phyloP scores from a whole-genome alignment of 768 basidiomycete species.

The Guyanaporus albipodus region DNA sequence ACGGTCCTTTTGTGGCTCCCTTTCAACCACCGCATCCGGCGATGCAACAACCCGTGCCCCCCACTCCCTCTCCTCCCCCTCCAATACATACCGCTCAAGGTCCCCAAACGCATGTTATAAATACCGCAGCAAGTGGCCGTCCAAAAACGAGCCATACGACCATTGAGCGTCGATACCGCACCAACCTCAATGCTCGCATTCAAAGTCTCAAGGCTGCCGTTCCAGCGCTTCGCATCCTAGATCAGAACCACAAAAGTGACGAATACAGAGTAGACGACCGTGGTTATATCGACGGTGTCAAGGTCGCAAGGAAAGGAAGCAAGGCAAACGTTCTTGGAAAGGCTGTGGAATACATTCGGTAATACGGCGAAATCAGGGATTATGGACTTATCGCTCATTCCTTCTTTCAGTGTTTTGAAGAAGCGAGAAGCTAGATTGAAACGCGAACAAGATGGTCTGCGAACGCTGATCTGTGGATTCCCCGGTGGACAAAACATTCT shows the following conservation, averaged over 20 bases:
- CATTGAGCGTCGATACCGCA: slow-evolving; percentile 84
- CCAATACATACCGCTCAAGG: slow-evolving; percentile 22
- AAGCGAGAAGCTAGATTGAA: slow-evolving; percentile 66
- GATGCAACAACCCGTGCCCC: slow-evolving; percentile 23
- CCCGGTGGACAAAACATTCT: slow-evolving; percentile 72
- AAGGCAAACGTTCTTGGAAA: slow-evolving; percentile 90
- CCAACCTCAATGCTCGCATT: slow-evolving; percentile 84
- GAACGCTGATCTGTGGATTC: slow-evolving; percentile 62
- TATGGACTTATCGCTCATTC: slow-evolving; percentile 3
- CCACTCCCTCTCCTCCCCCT: slow-evolving; percentile 42
- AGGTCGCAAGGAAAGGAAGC: slow-evolving; percentile 85
- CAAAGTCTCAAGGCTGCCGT: slow-evolving; percentile 76
- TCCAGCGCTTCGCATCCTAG: slow-evolving; percentile 77
- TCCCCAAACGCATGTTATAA: slow-evolving; percentile 22
- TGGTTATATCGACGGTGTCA: slow-evolving; percentile 90
- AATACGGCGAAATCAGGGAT: slow-evolving; percentile 11
- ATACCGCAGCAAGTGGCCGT: slow-evolving; percentile 14
- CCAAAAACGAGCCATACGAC: slow-evolving; percentile 86
- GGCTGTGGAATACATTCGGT: slow-evolving; percentile 85
- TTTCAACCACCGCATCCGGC: slow-evolving; percentile 33
- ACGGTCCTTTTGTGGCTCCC: slow-evolving; percentile 29
- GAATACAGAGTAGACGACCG: slow-evolving; percentile 65
- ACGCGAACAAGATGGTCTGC: slow-evolving; percentile 73
- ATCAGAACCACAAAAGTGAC: slow-evolving; percentile 44
- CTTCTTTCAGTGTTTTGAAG: slow-evolving; percentile 61